Evolutionary conservation across 371 early-diverging fungal species (phyloP).

Genomic region (Conidiobolus incongruus): DNA sequence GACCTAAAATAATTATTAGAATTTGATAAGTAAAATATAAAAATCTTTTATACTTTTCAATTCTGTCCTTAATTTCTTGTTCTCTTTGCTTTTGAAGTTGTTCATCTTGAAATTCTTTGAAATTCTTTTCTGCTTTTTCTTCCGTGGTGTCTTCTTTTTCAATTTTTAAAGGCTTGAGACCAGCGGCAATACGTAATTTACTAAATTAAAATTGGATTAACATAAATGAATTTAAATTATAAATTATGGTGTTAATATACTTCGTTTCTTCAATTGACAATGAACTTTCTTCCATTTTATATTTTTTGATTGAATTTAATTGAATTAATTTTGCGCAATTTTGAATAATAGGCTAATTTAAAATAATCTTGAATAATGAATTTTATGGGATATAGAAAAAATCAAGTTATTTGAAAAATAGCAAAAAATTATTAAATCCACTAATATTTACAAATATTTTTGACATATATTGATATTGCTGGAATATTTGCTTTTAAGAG

Average conservation of each 20-base stretch:
- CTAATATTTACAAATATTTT: too few relatives aligned
- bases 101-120: constrained; percentile 21
- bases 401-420: too few relatives aligned
- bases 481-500: too few relatives aligned
- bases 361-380: too few relatives aligned
- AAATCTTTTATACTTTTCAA: constrained; percentile 20
- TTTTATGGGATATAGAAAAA: too few relatives aligned
- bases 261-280: constrained; percentile 1
- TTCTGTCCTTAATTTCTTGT: constrained; percentile 18
- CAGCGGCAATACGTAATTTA: constrained; percentile 37
- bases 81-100: constrained; percentile 18
- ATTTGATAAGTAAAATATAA: constrained; percentile 1
- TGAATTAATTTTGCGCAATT: too few relatives aligned
- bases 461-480: too few relatives aligned
- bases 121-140: constrained; percentile 37
- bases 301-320: neutral
- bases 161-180: constrained; percentile 34
- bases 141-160: constrained; percentile 20
- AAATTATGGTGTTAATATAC: too few relatives aligned
- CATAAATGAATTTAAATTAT: neutral
- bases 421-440: too few relatives aligned
- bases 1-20: constrained; percentile 13
- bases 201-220: constrained; percentile 8
- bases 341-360: too few relatives aligned
- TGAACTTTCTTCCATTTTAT: neutral